Percentiles rank a stretch among this genome's conserved stretches.
These are phyloP conservation scores for Cercospora citrullina DNA, from an alignment of 2,329 filamentous ascomycete species.

Conservation along the genomic window DNA sequence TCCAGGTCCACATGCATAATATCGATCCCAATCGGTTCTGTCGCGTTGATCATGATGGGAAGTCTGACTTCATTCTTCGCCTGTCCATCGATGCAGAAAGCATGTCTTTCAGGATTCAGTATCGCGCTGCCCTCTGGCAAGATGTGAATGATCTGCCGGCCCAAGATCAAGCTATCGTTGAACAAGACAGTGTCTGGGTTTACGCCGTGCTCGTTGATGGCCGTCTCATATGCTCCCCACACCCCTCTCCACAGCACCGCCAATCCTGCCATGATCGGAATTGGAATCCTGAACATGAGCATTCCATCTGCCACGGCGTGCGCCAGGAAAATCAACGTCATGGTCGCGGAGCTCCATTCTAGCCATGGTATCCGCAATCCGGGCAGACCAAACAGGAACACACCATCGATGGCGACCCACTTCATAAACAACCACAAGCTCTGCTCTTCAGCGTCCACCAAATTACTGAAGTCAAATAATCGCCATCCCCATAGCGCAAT, in stretches of 20 bases:
- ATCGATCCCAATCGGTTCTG: conserved; percentile 83
- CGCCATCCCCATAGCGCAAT: conserved; percentile 75
- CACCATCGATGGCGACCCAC: conserved; percentile 84
- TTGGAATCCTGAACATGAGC: conserved; percentile 86
- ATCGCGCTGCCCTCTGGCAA: conserved; percentile 88
- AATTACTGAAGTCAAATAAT: conserved; percentile 77
- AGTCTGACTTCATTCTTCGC: conserved; percentile 63
- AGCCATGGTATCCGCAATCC: conserved; percentile 93
- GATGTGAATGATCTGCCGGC: conserved; percentile 96
- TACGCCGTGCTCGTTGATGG: conserved; percentile 89
- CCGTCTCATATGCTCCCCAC: conserved; percentile 81
- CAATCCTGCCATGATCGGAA: conserved; percentile 73
- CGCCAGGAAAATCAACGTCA: conserved; percentile 67
- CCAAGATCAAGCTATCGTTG: conserved; percentile 89
- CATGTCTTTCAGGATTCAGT: conserved; percentile 76
- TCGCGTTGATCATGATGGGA: conserved; percentile 92
- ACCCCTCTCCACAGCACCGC: conserved; percentile 74
- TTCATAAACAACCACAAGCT: conserved; percentile 92
- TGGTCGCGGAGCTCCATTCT: conserved; percentile 77
- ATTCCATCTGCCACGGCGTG: conserved; percentile 77
- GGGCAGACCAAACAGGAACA: conserved; percentile 84
- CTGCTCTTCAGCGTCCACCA: conserved; percentile 78
- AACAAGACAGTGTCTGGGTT: conserved; percentile 85
- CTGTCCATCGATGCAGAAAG: conserved; percentile 73
- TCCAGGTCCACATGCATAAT: conserved; percentile 84